These are phyloP conservation scores for Pestalotiopsis sp. DNA, from an alignment of 2,329 filamentous ascomycete species.

Conservation along the genomic window DNA sequence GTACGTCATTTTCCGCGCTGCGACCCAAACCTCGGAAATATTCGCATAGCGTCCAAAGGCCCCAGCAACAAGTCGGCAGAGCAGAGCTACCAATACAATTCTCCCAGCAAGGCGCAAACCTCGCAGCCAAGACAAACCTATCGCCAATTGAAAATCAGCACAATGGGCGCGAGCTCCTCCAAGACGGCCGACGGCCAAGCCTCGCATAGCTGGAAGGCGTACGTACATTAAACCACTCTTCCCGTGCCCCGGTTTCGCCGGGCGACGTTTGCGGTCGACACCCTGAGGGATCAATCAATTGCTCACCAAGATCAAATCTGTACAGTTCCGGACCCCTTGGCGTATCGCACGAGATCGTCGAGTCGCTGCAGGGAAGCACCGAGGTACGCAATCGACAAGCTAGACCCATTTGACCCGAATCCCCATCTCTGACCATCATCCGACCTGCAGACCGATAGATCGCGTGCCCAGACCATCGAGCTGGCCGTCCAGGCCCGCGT, in stretches of 20 bases:
- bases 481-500: constrained; percentile 88
- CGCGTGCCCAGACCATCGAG: constrained; percentile 81
- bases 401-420: constrained; percentile 9
- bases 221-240: constrained; percentile 32
- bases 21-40: constrained; percentile 12
- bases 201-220: constrained; percentile 59
- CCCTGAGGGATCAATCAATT: constrained; percentile 8
- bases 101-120: neutral
- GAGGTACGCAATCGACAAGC: constrained; percentile 61
- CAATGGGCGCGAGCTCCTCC: constrained; percentile 60
- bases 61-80: neutral
- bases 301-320: constrained; percentile 22
- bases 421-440: constrained; percentile 9
- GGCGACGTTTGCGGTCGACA: neutral
- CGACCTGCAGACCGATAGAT: constrained; percentile 75
- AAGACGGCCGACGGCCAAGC: constrained; percentile 48
- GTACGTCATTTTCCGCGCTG: constrained; percentile 11
- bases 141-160: constrained; percentile 35
- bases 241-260: neutral
- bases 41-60: neutral
- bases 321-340: constrained; percentile 48
- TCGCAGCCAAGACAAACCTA: neutral
- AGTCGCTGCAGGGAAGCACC: constrained; percentile 79
- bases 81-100: neutral
- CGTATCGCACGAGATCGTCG: constrained; percentile 79